Conservation (phyloP, 2,329 filamentous ascomycete genomes). For the Acarospora socialis region DNA sequence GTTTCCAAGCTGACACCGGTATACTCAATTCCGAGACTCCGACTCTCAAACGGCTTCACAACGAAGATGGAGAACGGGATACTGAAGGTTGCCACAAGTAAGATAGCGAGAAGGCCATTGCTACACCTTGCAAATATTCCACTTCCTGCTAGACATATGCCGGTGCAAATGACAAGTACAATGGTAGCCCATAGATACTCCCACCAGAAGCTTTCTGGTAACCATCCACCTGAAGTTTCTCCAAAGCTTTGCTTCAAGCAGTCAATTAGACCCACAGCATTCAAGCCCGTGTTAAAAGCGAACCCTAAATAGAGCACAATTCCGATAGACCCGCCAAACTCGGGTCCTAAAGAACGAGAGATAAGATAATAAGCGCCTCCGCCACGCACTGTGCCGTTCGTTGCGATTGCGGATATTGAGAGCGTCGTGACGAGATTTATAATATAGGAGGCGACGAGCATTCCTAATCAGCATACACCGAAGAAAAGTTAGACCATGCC, state of each 20-base stretch:
- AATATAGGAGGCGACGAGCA: conserved; percentile 61
- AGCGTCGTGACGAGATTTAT: conserved; percentile 76
- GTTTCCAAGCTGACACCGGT: conserved; percentile 63
- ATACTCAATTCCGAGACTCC: conserved; percentile 52
- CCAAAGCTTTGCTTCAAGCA: conserved; percentile 67
- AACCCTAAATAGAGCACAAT: conserved; percentile 85
- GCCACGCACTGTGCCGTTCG: conserved; percentile 76
- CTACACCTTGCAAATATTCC: conserved; percentile 68
- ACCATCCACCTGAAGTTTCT: conserved; percentile 37
- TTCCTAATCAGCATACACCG: too few relatives aligned
- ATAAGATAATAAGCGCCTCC: conserved; percentile 84
- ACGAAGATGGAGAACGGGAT: conserved; percentile 67
- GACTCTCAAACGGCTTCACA: conserved; percentile 51
- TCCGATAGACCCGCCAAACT: conserved; percentile 80
- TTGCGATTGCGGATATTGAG: conserved; percentile 77
- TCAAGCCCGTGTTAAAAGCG: conserved; percentile 74
- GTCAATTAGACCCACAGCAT: conserved; percentile 73
- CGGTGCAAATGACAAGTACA: conserved; percentile 56
- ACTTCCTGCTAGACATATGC: conserved; percentile 65
- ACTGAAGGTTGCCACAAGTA: conserved; percentile 61
- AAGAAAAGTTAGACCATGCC: too few relatives aligned
- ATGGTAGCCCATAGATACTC: conserved; percentile 61
- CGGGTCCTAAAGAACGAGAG: conserved; percentile 68
- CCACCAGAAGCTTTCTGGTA: conserved; percentile 62
- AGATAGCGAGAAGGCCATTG: conserved; percentile 56